Evolutionary conservation across 306 rosid species (phyloP), one percentile per base, ranked within the genome.

Genomic region (Gastrolobium villosum): DNA sequence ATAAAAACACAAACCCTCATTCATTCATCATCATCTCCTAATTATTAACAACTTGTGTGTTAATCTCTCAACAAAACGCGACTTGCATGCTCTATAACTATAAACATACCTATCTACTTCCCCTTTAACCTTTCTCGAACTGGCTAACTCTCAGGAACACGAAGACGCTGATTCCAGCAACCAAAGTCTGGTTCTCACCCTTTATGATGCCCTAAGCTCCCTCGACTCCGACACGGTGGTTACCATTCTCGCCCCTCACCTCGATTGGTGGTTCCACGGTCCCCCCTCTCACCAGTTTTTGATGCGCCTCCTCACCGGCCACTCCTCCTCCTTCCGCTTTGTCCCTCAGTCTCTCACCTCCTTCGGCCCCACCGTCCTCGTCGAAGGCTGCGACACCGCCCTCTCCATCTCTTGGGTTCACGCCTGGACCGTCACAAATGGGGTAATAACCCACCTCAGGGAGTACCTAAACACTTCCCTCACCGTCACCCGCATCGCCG

Each of bases 201-300:
- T 90, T 1, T 90, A 88, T 88, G 95, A 79, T 1, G 92, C 92
- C 88, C 26, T 90, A 26, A 90, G 81, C 67, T 65, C 88, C 1
- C 87, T 70, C 2, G 86, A 86, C 91, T 88, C 87, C 56, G 79
- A 65, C 55, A 70, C 85, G 10, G 92, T 90, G 15, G 87, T 83
- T 89, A 52, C 84, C 72, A 73, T 88, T 3, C 81, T 90, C 13
- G 91, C 89, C 14, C 86, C 89, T 3, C 92, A 90, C 72, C 92
- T 90, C 52, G 95, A 90, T 82, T 90, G 95, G 95, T 90, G 95
- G 95, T 90, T 90, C 79, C 95, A 90, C 43, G 95, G 95, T 62
- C 94, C 94, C 0, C 90, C 90, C 4, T 59, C 84, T 26, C 86
- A 84, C 82, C 91, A 86, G 66, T 87, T 81, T 83, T 75, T 89